Evolutionary conservation across 1,139 yeast species (phyloP), one percentile per base, ranked within the genome.

Genomic region (Debaryomycetaceae sp.): DNA sequence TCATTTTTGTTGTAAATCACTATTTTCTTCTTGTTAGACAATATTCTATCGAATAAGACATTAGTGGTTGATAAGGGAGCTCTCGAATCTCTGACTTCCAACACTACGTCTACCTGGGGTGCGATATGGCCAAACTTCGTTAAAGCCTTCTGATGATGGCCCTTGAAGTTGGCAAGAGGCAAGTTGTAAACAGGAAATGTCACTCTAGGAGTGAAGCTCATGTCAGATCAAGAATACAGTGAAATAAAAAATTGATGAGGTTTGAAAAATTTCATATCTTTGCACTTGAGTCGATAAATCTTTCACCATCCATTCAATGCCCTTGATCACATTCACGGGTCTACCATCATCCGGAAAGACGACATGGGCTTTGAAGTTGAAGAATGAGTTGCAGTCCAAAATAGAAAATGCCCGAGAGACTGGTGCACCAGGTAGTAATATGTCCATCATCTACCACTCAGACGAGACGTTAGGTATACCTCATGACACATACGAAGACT

Each of bases 61-160:
- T 93, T 93, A 38, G 90, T 76, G 1, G 96, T 85, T 5, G 95
- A 78, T 4, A 91, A 57, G 0, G 99, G 99, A 0, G 97, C 96
- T 48, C 99, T 69, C 1, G 93, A 75, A 60, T 93, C 99, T 56
- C 98, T 68, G 3, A 93, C 77, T 58, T 93, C 99, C 5, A 93
- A 65, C 1, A 93, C 79, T 41, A 89, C 63, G 58, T 93, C 96
- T 31, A 90, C 75, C 53, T 87, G 93, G 0, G 95, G 90, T 2
- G 93, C 82, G 35, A 89, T 65, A 45, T 80, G 82, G 9, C 83
- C 77, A 66, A 91, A 80, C 51, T 74, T 77, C 40, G 82, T 78
- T 34, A 93, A 69, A 0, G 97, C 97, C 48, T 83, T 84, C 50
- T 82, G 81, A 58, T 93, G 98, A 60, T 91, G 97, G 11, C 97